phyloP scores from a whole-genome alignment of 2,329 filamentous ascomycete genomes.

The Colletotrichum shisoi region DNA sequence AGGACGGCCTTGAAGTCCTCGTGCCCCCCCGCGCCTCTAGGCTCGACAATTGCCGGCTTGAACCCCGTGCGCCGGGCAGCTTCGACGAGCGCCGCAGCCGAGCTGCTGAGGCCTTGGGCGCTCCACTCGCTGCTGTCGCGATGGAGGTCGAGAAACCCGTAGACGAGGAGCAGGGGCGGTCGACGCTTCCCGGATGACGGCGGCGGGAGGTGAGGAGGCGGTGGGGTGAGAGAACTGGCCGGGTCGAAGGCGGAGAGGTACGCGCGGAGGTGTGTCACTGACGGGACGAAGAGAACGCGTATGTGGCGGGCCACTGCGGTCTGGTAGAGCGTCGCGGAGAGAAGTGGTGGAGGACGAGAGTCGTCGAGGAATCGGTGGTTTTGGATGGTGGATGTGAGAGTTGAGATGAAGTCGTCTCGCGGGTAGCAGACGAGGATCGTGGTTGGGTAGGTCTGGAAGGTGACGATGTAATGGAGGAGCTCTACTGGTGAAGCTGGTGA shows the following conservation, averaged over 20 bases:
- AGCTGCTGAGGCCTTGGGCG: conserved; percentile 72
- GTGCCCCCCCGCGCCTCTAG: conserved; percentile 45
- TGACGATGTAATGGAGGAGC: conserved; percentile 71
- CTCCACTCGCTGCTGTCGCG: conserved; percentile 76
- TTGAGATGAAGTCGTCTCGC: conserved; percentile 68
- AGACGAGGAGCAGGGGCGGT: conserved; percentile 64
- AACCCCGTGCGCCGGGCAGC: conserved; percentile 59
- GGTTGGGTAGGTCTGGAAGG: conserved; percentile 63
- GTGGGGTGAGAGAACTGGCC: conserved; percentile 48
- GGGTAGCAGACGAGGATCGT: conserved; percentile 76
- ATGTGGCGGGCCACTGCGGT: conserved; percentile 74
- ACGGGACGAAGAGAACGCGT: conserved; percentile 75
- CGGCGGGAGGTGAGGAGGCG: conserved; percentile 48
- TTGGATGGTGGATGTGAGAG: conserved; percentile 59
- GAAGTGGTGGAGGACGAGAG: conserved; percentile 48
- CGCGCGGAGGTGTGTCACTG: conserved; percentile 78
- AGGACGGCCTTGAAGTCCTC: conserved; percentile 52
- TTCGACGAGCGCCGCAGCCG: conserved; percentile 70
- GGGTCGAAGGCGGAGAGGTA: conserved; percentile 69
- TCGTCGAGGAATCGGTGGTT: neutral
- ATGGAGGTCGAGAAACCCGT: conserved; percentile 72
- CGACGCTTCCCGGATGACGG: conserved; percentile 16
- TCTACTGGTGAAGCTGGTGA: conserved; percentile 64
- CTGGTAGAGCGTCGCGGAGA: conserved; percentile 72
- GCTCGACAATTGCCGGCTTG: conserved; percentile 59